These are phyloP conservation scores for Monosporozyma servazzii DNA, from an alignment of 805 yeast species.

Conservation along the genomic window DNA sequence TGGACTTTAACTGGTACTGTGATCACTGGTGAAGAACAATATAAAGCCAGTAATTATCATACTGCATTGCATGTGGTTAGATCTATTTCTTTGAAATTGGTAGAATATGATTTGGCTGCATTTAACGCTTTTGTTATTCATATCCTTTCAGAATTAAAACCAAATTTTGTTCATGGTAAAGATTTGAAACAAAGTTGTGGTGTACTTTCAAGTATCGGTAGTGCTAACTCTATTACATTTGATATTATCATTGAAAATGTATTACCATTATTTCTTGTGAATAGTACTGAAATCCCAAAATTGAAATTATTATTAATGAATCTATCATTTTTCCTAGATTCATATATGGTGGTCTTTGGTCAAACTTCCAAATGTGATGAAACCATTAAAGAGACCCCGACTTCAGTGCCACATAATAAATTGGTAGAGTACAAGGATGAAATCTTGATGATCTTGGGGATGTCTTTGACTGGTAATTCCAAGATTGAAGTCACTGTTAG, in stretches of 20 bases:
- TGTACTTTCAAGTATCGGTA: slow-evolving; percentile 47
- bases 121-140: slow-evolving; percentile 35
- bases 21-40: slow-evolving; percentile 3
- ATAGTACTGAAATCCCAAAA: slow-evolving; percentile 39
- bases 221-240: slow-evolving; percentile 38
- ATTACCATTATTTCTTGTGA: slow-evolving; percentile 36
- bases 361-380: slow-evolving; percentile 9
- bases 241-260: slow-evolving; percentile 39
- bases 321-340: slow-evolving; percentile 47
- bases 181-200: slow-evolving; percentile 57
- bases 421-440: slow-evolving; percentile 51
- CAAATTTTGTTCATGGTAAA: slow-evolving; percentile 41
- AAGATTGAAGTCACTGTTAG: slow-evolving; percentile 61
- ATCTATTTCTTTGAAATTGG: slow-evolving; percentile 35
- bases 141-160: slow-evolving; percentile 42
- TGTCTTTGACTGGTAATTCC: slow-evolving; percentile 58
- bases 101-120: slow-evolving; percentile 21
- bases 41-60: slow-evolving; percentile 31
- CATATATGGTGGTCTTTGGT: slow-evolving; percentile 41
- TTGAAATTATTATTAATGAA: slow-evolving; percentile 54
- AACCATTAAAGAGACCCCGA: not conserved
- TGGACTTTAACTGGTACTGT: slow-evolving; percentile 9
- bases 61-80: slow-evolving; percentile 38
- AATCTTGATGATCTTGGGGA: slow-evolving; percentile 57
- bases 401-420: slow-evolving; percentile 23